A percentile compares a stretch with the other conserved stretches of the same genome.
These are phyloP conservation scores for Backusella circina DNA, from an alignment of 192 early-diverging fungal species.

Conservation along the genomic window DNA sequence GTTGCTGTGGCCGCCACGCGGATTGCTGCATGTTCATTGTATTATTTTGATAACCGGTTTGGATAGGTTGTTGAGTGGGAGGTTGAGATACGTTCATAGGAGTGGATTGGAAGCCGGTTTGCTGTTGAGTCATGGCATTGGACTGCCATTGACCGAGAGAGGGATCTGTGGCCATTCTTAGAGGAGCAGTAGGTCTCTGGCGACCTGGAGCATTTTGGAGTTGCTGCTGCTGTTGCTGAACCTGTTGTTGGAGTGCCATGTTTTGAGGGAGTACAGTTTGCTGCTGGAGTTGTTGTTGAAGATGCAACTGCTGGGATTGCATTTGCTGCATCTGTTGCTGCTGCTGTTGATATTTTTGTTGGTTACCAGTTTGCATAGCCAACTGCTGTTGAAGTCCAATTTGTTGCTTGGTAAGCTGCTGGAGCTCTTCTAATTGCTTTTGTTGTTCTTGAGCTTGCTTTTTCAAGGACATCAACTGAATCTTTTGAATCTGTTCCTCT, in stretches of 20 bases:
- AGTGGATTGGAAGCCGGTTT: background rate
- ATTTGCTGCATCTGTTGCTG: background rate
- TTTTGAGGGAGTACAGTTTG: background rate
- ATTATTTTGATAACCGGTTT: slow-evolving; percentile 7
- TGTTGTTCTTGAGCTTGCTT: slow-evolving; percentile 9
- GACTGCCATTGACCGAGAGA: background rate
- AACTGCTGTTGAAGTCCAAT: slow-evolving; percentile 10
- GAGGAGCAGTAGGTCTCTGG: background rate
- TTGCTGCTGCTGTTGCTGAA: background rate
- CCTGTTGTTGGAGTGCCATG: background rate
- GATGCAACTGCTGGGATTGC: background rate
- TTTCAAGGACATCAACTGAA: slow-evolving; percentile 7
- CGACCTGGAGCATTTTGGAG: background rate
- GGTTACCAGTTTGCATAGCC: slow-evolving; percentile 5
- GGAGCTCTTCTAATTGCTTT: slow-evolving; percentile 4
- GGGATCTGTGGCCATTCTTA: background rate
- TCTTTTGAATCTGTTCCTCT: slow-evolving; percentile 15
- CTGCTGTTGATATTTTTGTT: background rate
- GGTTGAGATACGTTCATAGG: background rate
- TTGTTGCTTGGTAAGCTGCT: slow-evolving; percentile 5
- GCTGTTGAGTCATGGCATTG: background rate
- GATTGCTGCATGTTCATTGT: slow-evolving; percentile 10
- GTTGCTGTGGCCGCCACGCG: slow-evolving; percentile 20
- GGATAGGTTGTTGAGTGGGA: background rate
- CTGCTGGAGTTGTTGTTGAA: background rate